Conservation (phyloP, 371 early-diverging fungal genomes). For the Phascolomyces articulosus region DNA sequence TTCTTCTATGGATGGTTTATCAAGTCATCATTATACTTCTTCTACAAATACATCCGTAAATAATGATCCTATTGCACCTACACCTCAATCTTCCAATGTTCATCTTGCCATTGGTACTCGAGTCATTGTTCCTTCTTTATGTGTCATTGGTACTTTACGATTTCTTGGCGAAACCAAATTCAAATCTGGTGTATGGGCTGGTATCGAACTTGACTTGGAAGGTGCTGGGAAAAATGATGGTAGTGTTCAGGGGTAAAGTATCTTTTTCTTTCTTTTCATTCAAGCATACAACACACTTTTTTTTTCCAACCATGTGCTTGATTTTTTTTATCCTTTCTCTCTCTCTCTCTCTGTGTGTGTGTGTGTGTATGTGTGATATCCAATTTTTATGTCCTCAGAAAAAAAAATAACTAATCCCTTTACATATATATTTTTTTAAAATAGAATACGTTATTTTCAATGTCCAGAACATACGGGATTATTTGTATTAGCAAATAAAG, state of each 20-base stretch:
- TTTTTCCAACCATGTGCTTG: too few relatives aligned
- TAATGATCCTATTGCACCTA: neutral
- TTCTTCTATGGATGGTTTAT: neutral
- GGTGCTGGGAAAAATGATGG: slow-evolving; percentile 86
- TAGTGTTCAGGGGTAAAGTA: slow-evolving; percentile 65
- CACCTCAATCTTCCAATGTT: slow-evolving; percentile 5
- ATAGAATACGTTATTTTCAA: slow-evolving; percentile 63
- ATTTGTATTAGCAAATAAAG: slow-evolving; percentile 69
- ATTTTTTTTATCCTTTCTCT: slow-evolving; percentile 7
- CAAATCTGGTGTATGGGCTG: slow-evolving; percentile 81
- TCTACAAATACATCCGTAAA: neutral
- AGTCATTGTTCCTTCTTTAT: slow-evolving; percentile 62
- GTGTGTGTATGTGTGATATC: too few relatives aligned
- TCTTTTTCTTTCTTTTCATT: neutral
- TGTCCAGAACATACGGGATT: slow-evolving; percentile 71
- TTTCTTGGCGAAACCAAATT: slow-evolving; percentile 67
- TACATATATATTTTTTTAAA: neutral
- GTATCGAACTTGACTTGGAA: slow-evolving; percentile 74
- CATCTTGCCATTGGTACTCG: slow-evolving; percentile 48
- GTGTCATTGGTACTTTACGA: slow-evolving; percentile 62
- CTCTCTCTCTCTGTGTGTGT: too few relatives aligned
- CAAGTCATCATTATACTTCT: neutral
- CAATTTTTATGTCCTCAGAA: neutral
- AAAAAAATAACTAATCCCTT: slow-evolving; percentile 4
- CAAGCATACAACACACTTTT: too few relatives aligned